Evolutionary conservation across 352 stramenopile species (phyloP).

Genomic region (Phytophthora sansomeana): DNA sequence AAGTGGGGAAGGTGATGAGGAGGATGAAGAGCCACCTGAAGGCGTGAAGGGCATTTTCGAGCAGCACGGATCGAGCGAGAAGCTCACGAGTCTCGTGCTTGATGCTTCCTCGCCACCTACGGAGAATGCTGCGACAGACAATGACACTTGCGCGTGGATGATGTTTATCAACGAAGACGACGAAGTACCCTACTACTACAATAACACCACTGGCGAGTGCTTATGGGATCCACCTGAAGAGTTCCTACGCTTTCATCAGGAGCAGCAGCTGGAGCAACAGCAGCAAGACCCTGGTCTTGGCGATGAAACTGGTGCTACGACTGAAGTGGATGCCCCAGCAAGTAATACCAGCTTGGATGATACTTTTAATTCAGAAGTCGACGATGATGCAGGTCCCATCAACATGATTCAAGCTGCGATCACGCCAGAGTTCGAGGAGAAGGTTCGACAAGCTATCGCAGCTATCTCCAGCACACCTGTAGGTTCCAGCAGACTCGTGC

Average conservation of each 20-base stretch:
- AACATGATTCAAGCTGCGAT: conserved; percentile 17
- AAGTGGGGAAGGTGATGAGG: conserved; percentile 51
- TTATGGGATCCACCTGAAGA: conserved; percentile 70
- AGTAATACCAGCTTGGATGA: not conserved
- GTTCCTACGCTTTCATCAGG: conserved; percentile 53
- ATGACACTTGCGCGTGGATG: conserved; percentile 52
- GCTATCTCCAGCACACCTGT: conserved; percentile 52
- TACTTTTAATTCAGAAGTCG: not conserved
- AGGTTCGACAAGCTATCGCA: conserved; percentile 59
- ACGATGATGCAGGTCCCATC: not conserved
- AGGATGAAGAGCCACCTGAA: conserved; percentile 30
- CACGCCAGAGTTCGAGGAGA: conserved; percentile 64
- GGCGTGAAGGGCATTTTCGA: conserved; percentile 10
- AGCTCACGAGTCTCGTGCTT: not conserved
- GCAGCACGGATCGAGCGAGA: not conserved
- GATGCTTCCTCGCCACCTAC: not conserved
- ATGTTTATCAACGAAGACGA: conserved; percentile 77
- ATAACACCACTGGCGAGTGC: conserved; percentile 62
- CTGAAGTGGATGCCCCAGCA: not conserved
- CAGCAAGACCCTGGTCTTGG: conserved; percentile 1
- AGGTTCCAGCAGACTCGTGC: conserved; percentile 49
- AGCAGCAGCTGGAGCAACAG: conserved; percentile 23
- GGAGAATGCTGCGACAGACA: conserved; percentile 4
- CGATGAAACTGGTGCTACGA: not conserved
- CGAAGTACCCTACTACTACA: conserved; percentile 77